Evolutionary conservation across 208 protist genomes (phyloP).

Genomic region (Wallacemonas collosoma): DNA sequence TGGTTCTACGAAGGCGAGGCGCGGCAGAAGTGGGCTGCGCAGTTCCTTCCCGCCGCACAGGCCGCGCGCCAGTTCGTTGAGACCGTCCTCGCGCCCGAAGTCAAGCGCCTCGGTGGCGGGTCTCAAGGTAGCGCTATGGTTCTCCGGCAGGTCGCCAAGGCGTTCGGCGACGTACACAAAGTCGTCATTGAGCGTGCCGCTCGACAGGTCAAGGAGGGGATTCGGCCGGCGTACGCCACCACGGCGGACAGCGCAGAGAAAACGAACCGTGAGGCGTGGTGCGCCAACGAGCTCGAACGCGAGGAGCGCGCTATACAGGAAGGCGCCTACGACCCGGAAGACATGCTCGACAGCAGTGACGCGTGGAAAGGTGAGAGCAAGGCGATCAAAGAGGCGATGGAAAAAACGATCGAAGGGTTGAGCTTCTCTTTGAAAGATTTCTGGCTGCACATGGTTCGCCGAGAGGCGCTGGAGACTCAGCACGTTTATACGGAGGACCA

Average conservation of each 20-base stretch:
- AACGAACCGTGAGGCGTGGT: slow-evolving; percentile 29
- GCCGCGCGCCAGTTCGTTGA: slow-evolving; percentile 63
- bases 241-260: slow-evolving; percentile 29
- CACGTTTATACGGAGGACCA: slow-evolving; percentile 68
- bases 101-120: slow-evolving; percentile 26
- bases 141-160: slow-evolving; percentile 41
- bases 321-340: slow-evolving; percentile 75
- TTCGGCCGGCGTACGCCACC: slow-evolving; percentile 27
- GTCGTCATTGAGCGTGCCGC: slow-evolving; percentile 41
- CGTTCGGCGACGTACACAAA: slow-evolving; percentile 48
- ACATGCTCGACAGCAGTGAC: slow-evolving; percentile 55
- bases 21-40: slow-evolving; percentile 71
- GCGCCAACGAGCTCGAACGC: slow-evolving; percentile 49
- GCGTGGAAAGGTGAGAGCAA: slow-evolving; percentile 80
- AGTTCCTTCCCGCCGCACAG: slow-evolving; percentile 62
- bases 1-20: slow-evolving; percentile 80
- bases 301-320: slow-evolving; percentile 56
- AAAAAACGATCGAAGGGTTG: slow-evolving; percentile 36
- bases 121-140: slow-evolving; percentile 37
- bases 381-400: slow-evolving; percentile 47
- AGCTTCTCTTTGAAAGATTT: slow-evolving; percentile 68
- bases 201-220: slow-evolving; percentile 44
- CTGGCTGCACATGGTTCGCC: slow-evolving; percentile 76
- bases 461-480: slow-evolving; percentile 77
- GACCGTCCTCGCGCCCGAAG: slow-evolving; percentile 42